Evolutionary conservation across 2,329 filamentous ascomycete species (phyloP).

Genomic region (Colletotrichum orbiculare): DNA sequence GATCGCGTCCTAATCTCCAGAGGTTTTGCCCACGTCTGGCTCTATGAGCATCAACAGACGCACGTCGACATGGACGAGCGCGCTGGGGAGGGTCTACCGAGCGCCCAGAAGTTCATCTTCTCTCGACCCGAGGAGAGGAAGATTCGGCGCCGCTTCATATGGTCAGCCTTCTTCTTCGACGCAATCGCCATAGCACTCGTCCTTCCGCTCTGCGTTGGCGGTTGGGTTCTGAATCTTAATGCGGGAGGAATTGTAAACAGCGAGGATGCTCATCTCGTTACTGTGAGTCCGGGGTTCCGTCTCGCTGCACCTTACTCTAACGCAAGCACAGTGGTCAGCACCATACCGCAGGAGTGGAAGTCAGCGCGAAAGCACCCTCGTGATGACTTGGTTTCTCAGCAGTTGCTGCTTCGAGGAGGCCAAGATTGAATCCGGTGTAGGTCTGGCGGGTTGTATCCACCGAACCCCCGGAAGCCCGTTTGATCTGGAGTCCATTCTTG

Average conservation of each 20-base stretch:
- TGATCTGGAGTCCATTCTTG: constrained; percentile 11
- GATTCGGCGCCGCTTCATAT: constrained; percentile 12
- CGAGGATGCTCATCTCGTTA: constrained; percentile 19
- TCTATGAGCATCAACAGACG: neutral
- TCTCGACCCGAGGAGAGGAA: constrained; percentile 15
- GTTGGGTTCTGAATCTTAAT: constrained; percentile 9
- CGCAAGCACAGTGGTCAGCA: constrained; percentile 14
- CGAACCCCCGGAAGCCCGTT: constrained; percentile 19
- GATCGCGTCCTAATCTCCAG: neutral
- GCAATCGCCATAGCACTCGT: constrained; percentile 11
- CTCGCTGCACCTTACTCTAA: neutral
- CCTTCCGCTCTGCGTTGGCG: constrained; percentile 24
- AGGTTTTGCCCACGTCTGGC: neutral
- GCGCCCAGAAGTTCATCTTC: constrained; percentile 26
- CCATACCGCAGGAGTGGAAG: constrained; percentile 4
- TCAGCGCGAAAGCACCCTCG: constrained; percentile 12
- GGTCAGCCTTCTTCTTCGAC: constrained; percentile 13
- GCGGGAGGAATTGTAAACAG: neutral
- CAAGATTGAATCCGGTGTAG: neutral
- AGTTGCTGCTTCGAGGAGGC: constrained; percentile 20
- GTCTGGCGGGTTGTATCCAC: constrained; percentile 11
- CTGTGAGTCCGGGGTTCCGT: constrained; percentile 7
- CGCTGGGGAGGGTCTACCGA: constrained; percentile 5
- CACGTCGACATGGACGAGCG: constrained; percentile 9
- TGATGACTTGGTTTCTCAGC: constrained; percentile 20